Evolutionary conservation across 2,329 filamentous ascomycete genomes (phyloP).

Genomic region (Daldinia sp.): DNA sequence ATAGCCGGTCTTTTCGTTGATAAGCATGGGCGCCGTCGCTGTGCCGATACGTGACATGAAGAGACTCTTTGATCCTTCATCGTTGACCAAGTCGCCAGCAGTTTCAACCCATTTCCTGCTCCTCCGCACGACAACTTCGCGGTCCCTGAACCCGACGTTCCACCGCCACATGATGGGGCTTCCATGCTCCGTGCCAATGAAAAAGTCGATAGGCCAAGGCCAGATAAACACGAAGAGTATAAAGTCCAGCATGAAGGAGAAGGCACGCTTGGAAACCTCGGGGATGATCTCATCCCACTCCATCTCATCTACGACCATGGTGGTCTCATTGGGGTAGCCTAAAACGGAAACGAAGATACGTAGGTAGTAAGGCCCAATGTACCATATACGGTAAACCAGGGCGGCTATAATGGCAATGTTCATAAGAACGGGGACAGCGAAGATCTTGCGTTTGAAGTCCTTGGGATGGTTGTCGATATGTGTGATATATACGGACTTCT

Average conservation of each 20-base stretch:
- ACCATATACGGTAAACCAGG: slow-evolving; percentile 72
- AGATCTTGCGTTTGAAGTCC: slow-evolving; percentile 82
- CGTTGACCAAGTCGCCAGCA: slow-evolving; percentile 62
- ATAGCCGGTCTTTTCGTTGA: slow-evolving; percentile 85
- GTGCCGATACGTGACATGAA: slow-evolving; percentile 70
- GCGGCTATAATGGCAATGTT: slow-evolving; percentile 72
- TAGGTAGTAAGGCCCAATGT: slow-evolving; percentile 77
- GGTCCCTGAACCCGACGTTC: slow-evolving; percentile 76
- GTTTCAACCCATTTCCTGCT: slow-evolving; percentile 75
- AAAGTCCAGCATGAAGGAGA: slow-evolving; percentile 78
- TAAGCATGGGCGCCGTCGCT: slow-evolving; percentile 72
- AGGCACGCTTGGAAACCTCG: slow-evolving; percentile 66
- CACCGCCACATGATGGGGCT: slow-evolving; percentile 78
- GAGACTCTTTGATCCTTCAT: slow-evolving; percentile 60
- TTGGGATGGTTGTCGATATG: slow-evolving; percentile 79
- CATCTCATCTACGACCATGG: slow-evolving; percentile 65
- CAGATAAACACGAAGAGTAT: slow-evolving; percentile 72
- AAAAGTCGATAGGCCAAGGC: slow-evolving; percentile 78
- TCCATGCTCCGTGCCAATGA: slow-evolving; percentile 63
- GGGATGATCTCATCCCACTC: slow-evolving; percentile 64
- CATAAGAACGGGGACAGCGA: slow-evolving; percentile 78
- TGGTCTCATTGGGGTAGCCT: slow-evolving; percentile 71
- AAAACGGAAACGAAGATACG: slow-evolving; percentile 69
- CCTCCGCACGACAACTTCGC: slow-evolving; percentile 82
- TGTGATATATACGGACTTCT: slow-evolving; percentile 79